Evolutionary conservation across 352 stramenopile species (phyloP).

Genomic region (Pythium monospermum): DNA sequence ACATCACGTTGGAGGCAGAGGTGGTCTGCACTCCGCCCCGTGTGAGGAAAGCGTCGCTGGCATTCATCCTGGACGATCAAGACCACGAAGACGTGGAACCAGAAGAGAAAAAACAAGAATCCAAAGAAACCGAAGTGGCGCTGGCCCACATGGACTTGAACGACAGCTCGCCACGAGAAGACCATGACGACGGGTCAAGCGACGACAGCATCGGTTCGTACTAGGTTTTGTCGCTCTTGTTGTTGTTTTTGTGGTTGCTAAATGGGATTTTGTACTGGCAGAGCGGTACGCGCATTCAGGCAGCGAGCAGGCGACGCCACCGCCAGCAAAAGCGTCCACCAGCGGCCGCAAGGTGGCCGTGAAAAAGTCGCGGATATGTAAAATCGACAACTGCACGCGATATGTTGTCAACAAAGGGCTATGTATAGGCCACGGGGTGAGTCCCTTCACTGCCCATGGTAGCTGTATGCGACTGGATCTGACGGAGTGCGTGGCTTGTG

Average conservation of each 20-base stretch:
- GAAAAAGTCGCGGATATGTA: slow-evolving; percentile 72
- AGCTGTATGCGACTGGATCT: slow-evolving; percentile 9
- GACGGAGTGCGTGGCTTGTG: slow-evolving; percentile 9
- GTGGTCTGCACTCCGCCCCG: slow-evolving; percentile 5
- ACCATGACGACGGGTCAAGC: slow-evolving; percentile 23
- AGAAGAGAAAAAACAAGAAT: background rate
- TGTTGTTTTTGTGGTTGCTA: background rate
- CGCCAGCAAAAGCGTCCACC: background rate
- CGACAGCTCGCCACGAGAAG: slow-evolving; percentile 10
- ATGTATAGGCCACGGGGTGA: slow-evolving; percentile 65
- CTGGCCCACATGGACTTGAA: slow-evolving; percentile 9
- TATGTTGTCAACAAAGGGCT: slow-evolving; percentile 75
- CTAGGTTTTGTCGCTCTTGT: background rate
- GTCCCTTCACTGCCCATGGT: slow-evolving; percentile 10
- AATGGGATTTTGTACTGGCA: slow-evolving; percentile 6
- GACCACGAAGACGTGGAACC: background rate
- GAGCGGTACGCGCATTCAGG: slow-evolving; percentile 3
- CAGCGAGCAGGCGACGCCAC: slow-evolving; percentile 11
- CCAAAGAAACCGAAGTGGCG: slow-evolving; percentile 5
- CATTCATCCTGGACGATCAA: slow-evolving; percentile 26
- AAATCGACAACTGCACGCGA: slow-evolving; percentile 65
- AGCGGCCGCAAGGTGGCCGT: slow-evolving; percentile 12
- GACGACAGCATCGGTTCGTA: slow-evolving; percentile 24
- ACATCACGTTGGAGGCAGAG: background rate
- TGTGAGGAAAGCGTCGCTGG: slow-evolving; percentile 23